Percentiles rank a stretch among this genome's conserved stretches.
These are phyloP conservation scores for Cordyceps pruinosa DNA, from an alignment of 2,329 filamentous ascomycete species.

Conservation along the genomic window DNA sequence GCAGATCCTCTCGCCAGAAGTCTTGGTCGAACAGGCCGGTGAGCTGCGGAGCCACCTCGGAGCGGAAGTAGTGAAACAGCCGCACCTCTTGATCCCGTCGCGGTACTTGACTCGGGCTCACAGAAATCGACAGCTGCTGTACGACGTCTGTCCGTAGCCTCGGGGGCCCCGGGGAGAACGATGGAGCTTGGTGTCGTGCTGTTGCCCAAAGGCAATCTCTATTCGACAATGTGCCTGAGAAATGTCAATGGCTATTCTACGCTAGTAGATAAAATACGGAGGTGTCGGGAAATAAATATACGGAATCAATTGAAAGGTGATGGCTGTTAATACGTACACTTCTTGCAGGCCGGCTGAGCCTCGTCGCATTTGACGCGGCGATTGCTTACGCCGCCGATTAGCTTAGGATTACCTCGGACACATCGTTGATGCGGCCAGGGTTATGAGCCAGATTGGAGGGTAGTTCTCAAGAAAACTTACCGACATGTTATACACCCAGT, in stretches of 20 bases:
- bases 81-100: neutral
- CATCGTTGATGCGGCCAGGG: too few species aligned
- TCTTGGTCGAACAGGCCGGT: neutral
- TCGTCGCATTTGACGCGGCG: neutral
- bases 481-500: neutral
- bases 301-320: neutral
- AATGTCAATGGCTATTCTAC: neutral
- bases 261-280: too few species aligned
- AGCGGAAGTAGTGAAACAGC: neutral
- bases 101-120: neutral
- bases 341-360: neutral
- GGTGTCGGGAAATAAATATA: neutral
- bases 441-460: too few species aligned
- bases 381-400: neutral
- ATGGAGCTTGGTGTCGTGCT: neutral
- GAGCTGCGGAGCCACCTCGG: neutral
- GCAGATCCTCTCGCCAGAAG: neutral
- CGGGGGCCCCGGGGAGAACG: neutral
- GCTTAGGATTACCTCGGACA: neutral
- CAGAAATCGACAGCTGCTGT: neutral
- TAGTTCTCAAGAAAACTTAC: too few species aligned
- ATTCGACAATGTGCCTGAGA: neutral
- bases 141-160: neutral
- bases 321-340: neutral
- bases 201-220: neutral